Conservation (phyloP, 768 basidiomycete species). For the Exidia glandulosa region DNA sequence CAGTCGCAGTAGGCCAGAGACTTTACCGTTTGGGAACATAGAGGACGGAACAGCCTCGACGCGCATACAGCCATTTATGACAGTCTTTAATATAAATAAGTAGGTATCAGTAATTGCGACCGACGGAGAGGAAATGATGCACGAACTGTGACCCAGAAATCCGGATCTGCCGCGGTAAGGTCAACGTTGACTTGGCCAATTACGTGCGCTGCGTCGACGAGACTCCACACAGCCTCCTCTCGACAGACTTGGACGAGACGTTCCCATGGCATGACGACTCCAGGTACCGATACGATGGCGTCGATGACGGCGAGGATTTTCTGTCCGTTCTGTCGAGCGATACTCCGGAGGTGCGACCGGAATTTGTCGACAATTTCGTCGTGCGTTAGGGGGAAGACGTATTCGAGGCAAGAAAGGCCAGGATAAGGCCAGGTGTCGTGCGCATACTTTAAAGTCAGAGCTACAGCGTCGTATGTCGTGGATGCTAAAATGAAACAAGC, state of each 20-base stretch:
- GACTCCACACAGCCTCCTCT: slow-evolving; percentile 47
- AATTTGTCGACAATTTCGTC: slow-evolving; percentile 43
- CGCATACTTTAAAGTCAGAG: slow-evolving; percentile 40
- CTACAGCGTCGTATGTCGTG: slow-evolving; percentile 48
- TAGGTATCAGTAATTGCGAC: not conserved
- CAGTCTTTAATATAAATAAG: slow-evolving; percentile 38
- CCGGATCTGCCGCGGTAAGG: slow-evolving; percentile 43
- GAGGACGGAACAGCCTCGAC: slow-evolving; percentile 57
- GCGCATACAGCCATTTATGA: slow-evolving; percentile 76
- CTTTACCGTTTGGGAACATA: slow-evolving; percentile 59
- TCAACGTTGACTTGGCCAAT: slow-evolving; percentile 60
- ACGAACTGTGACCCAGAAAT: slow-evolving; percentile 70
- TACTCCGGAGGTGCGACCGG: slow-evolving; percentile 23
- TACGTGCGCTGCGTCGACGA: slow-evolving; percentile 75
- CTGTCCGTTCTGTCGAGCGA: slow-evolving; percentile 19
- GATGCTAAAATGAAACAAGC: slow-evolving; percentile 3
- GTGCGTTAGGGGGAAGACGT: slow-evolving; percentile 48
- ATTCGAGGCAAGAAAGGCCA: slow-evolving; percentile 31
- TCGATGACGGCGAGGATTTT: slow-evolving; percentile 65
- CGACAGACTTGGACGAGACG: slow-evolving; percentile 54
- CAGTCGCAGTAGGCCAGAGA: not conserved
- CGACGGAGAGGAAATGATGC: not conserved
- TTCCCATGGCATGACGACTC: slow-evolving; percentile 57
- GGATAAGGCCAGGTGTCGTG: slow-evolving; percentile 47
- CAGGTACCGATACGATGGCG: slow-evolving; percentile 51